Evolutionary conservation across 345 rosid genomes (phyloP).

Genomic region (Kernera saxatilis): DNA sequence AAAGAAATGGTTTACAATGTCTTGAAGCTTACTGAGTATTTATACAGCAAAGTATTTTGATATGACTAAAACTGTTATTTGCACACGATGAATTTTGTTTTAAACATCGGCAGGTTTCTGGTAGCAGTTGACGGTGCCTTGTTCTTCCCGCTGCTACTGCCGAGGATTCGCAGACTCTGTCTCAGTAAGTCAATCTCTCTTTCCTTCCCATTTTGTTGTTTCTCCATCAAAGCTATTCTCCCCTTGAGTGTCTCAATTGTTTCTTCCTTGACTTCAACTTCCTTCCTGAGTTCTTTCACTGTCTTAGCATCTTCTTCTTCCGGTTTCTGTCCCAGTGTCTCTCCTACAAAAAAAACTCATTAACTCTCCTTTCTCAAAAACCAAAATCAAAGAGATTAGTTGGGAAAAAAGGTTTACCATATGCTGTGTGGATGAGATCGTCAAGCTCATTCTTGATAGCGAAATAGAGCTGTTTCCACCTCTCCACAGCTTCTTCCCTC

Average conservation of each 20-base stretch:
- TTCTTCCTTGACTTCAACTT: conserved; percentile 44
- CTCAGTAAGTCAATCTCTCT: conserved; percentile 65
- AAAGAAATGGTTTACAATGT: conserved; percentile 10
- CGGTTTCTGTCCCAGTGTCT: conserved; percentile 38
- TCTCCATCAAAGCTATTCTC: conserved; percentile 40
- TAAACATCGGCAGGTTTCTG: conserved; percentile 18
- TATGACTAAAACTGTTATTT: conserved; percentile 2
- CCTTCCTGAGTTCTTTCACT: conserved; percentile 54
- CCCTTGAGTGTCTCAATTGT: conserved; percentile 42
- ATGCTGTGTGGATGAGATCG: conserved; percentile 62
- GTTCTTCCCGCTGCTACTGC: conserved; percentile 23
- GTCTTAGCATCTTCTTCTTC: conserved; percentile 37
- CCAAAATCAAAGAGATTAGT: background rate
- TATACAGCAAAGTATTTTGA: background rate
- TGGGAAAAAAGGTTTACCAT: conserved; percentile 10
- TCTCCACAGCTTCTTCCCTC: conserved; percentile 69
- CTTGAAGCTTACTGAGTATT: conserved; percentile 9
- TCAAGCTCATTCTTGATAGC: conserved; percentile 85
- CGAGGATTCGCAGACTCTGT: conserved; percentile 64
- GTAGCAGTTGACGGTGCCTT: conserved; percentile 12
- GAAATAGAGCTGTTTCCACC: conserved; percentile 80
- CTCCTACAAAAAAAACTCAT: conserved; percentile 27
- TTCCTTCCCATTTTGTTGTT: conserved; percentile 39
- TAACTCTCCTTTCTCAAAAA: background rate
- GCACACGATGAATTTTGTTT: conserved; percentile 14